A percentile compares a stretch with the other conserved stretches of the same genome.
phyloP scores from a whole-genome alignment of 148 eudicot genomes.

The Arctostaphylos glauca region DNA sequence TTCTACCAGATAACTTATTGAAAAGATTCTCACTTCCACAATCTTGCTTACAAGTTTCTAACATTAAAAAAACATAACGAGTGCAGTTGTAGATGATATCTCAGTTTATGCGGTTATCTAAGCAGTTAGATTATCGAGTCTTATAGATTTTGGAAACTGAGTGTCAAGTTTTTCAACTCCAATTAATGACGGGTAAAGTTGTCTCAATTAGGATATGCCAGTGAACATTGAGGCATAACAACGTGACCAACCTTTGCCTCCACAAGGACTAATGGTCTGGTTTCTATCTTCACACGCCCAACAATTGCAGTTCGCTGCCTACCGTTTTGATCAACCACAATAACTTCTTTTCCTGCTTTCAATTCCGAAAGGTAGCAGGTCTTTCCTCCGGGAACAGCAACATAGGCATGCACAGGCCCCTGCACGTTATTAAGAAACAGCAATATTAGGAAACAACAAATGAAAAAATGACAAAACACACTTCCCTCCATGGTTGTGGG shows the following conservation, averaged over 20 bases:
- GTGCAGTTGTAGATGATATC: background rate
- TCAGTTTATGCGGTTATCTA: background rate
- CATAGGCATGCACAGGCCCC: constrained; percentile 98
- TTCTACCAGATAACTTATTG: constrained; percentile 2
- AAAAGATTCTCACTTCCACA: background rate
- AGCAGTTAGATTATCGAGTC: background rate
- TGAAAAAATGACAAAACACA: background rate
- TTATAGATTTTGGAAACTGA: background rate
- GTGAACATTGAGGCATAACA: background rate
- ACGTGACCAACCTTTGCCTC: constrained; percentile 63
- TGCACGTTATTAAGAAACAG: constrained; percentile 23
- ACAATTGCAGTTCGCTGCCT: constrained; percentile 71
- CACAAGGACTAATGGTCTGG: constrained; percentile 74
- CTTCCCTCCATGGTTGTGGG: background rate
- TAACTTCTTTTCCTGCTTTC: constrained; percentile 77
- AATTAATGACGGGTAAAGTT: background rate
- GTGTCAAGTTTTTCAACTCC: background rate
- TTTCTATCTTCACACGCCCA: constrained; percentile 94
- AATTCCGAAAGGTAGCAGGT: constrained; percentile 92
- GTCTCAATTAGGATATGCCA: background rate
- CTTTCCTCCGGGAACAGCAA: constrained; percentile 85
- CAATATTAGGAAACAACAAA: background rate
- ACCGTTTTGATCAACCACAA: constrained; percentile 70
- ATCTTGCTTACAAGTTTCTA: background rate
- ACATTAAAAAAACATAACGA: background rate